Base-by-base conservation (phyloP, 768 basidiomycete genomes). In the Lactarius quietus region DNA sequence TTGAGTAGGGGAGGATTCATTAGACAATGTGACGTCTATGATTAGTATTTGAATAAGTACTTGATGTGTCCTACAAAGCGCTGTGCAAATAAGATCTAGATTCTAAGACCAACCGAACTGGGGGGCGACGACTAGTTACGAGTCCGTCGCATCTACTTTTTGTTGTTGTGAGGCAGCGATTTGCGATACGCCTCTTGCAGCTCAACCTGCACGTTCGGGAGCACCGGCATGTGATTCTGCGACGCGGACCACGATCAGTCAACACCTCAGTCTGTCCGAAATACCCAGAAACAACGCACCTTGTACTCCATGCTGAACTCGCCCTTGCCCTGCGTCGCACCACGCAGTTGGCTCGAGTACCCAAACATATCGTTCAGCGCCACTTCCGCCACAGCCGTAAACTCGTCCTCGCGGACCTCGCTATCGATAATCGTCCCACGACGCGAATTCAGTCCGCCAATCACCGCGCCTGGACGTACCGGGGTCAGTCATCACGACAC, bases 301-400 rank as follows among this genome's bases (percentile, higher is more conserved):
- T 92, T 92, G 73, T 86, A 87, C 70, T 87, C 87, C 87, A 88
- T 90, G 71, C 83, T 87, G 68, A 88, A 90, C 78, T 90, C 88
- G 71, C 94, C 95, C 80, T 99, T 98, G 72, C 96, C 97, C 78
- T 98, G 97, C 0, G 97, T 99, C 63, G 86, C 87, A 3, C 96
- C 96, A 64, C 96, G 86, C 53, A 98, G 81, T 70, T 93, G 90
- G 71, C 88, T 93, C 41, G 95, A 95, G 75, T 98, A 98, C 20
- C 93, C 92, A 73, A 99, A 99, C 96, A 98, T 98, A 71, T 98
- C 96, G 75, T 94, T 97, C 76, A 99, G 76, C 9, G 93, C 88
- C 15, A 99, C 95, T 73, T 98, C 96, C 26, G 93, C 94, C 33
- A 84, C 82, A 61, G 89, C 84, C 6, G 92, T 93, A 73, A 99